Percentiles rank a stretch among this genome's conserved stretches.
These are phyloP conservation scores for Debaryomyces udenii DNA, from an alignment of 1,139 yeast species.

Conservation along the genomic window DNA sequence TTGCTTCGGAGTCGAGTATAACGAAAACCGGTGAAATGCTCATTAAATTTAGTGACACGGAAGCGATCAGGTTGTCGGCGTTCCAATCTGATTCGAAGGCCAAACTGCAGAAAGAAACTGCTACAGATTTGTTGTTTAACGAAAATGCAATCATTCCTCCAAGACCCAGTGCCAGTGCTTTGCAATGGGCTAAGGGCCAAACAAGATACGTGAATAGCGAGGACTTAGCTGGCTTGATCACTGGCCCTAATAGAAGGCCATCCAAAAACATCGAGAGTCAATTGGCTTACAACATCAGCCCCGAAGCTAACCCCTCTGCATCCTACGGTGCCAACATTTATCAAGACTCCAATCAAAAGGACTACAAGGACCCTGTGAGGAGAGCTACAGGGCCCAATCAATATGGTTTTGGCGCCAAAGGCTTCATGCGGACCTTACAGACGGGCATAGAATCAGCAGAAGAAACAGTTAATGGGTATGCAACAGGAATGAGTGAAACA, in stretches of 20 bases:
- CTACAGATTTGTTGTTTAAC: constrained; percentile 59
- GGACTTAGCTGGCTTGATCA: constrained; percentile 61
- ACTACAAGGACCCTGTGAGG: constrained; percentile 54
- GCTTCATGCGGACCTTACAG: constrained; percentile 53
- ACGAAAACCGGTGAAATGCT: constrained; percentile 75
- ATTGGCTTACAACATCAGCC: constrained; percentile 57
- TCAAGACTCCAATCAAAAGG: constrained; percentile 15
- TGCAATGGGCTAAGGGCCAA: constrained; percentile 85
- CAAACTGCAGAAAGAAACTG: constrained; percentile 24
- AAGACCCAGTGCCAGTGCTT: constrained; percentile 77
- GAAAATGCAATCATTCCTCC: constrained; percentile 66
- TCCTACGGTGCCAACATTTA: constrained; percentile 32
- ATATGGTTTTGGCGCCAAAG: constrained; percentile 31
- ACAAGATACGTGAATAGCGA: constrained; percentile 57
- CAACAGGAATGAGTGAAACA: constrained; percentile 55
- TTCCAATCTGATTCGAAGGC: constrained; percentile 45
- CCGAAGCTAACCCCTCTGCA: constrained; percentile 47
- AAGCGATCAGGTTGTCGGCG: constrained; percentile 46
- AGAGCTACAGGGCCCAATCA: constrained; percentile 25
- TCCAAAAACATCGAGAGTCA: constrained; percentile 58
- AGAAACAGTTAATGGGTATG: constrained; percentile 60
- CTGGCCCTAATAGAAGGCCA: constrained; percentile 61
- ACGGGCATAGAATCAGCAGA: constrained; percentile 57
- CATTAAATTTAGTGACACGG: constrained; percentile 58
- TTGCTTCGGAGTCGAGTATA: constrained; percentile 37